Conservation (phyloP, 1,284 basidiomycete genomes). For the Boletus austroedulis region DNA sequence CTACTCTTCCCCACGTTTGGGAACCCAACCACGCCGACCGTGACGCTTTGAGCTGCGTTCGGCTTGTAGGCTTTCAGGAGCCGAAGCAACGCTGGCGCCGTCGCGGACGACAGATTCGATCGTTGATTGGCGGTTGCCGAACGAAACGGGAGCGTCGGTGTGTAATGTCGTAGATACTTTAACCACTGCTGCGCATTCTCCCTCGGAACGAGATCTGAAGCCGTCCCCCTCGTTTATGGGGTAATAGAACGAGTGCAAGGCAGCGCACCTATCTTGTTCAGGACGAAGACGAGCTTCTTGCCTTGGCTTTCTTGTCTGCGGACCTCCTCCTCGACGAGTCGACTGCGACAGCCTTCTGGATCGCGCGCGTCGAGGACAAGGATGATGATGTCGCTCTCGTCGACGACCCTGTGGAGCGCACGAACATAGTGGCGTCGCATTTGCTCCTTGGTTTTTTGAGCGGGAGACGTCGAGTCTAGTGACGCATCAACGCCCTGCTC, state of each 20-base stretch:
- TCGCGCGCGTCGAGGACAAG: constrained; percentile 88
- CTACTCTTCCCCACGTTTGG: constrained; percentile 98
- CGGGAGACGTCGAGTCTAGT: constrained; percentile 20
- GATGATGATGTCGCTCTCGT: constrained; percentile 89
- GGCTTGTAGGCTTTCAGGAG: constrained; percentile 91
- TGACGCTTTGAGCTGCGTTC: constrained; percentile 65
- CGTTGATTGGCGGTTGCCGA: constrained; percentile 83
- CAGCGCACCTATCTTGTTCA: constrained; percentile 89
- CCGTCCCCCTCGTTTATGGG: not conserved
- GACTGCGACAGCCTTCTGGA: constrained; percentile 85
- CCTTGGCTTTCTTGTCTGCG: constrained; percentile 79
- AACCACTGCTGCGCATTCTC: constrained; percentile 91
- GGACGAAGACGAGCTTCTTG: constrained; percentile 84
- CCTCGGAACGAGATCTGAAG: constrained; percentile 82
- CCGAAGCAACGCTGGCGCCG: constrained; percentile 80
- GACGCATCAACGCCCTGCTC: constrained; percentile 35
- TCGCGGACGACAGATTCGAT: constrained; percentile 70
- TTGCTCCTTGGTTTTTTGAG: constrained; percentile 63
- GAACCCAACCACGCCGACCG: constrained; percentile 93
- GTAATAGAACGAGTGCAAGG: not conserved
- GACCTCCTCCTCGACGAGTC: constrained; percentile 89
- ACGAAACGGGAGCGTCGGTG: constrained; percentile 93
- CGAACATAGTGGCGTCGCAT: constrained; percentile 68
- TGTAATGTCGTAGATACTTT: constrained; percentile 84
- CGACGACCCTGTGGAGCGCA: constrained; percentile 87